Evolutionary conservation across 73 alveolate genomes (phyloP).

Genomic region (Uronychia setigera): DNA sequence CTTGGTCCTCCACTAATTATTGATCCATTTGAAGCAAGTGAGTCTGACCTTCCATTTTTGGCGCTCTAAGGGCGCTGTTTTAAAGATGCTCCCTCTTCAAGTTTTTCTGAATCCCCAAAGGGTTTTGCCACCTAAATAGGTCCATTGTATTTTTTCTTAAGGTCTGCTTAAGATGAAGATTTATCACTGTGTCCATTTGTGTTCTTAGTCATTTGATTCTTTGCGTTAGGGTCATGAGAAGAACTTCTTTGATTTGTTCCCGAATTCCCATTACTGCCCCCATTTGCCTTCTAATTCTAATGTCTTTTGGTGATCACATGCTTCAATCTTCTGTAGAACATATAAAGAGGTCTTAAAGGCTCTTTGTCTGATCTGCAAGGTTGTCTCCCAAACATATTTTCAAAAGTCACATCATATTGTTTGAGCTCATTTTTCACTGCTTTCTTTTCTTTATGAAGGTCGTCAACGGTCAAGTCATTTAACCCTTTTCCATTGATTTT

Average conservation of each 20-base stretch:
- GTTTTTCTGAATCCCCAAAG: not conserved
- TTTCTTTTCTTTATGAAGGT: slow-evolving; percentile 69
- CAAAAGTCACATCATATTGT: slow-evolving; percentile 78
- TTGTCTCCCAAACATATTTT: slow-evolving; percentile 52
- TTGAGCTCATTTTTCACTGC: slow-evolving; percentile 81
- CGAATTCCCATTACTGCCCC: slow-evolving; percentile 9
- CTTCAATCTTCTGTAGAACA: slow-evolving; percentile 79
- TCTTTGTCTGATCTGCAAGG: slow-evolving; percentile 83
- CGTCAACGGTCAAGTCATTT: slow-evolving; percentile 55
- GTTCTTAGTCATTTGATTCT: not conserved
- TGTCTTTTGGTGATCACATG: slow-evolving; percentile 56
- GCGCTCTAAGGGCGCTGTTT: not conserved
- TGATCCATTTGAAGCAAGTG: not conserved
- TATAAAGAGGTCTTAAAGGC: slow-evolving; percentile 78
- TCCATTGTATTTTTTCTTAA: not conserved
- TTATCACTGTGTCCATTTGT: not conserved
- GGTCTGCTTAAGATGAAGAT: not conserved
- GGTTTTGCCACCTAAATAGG: not conserved
- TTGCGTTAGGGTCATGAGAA: not conserved
- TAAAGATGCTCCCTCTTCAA: not conserved
- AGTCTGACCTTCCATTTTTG: not conserved
- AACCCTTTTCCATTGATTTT: slow-evolving; percentile 30
- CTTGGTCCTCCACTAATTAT: no score
- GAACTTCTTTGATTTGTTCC: not conserved
- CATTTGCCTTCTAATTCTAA: not conserved